A percentile compares a stretch with the other conserved stretches of the same genome.
Conservation (phyloP, 2,329 filamentous ascomycete genomes). For the Gliomastix tumulicola region DNA sequence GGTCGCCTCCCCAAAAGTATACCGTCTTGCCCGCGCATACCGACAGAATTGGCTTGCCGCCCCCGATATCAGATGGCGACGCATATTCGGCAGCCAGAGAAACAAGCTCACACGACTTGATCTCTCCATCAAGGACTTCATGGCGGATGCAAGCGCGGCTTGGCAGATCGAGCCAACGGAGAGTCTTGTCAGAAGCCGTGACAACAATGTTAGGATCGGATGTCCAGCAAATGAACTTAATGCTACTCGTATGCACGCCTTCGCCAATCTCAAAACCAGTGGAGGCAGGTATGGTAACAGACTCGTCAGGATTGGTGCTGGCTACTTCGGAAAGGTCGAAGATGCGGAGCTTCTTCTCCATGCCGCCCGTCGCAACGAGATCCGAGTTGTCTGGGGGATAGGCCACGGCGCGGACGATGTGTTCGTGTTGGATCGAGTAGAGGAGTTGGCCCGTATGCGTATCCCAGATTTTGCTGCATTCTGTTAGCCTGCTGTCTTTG, state of each 20-base stretch:
- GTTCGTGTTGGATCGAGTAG: constrained; percentile 81
- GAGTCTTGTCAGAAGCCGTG: constrained; percentile 84
- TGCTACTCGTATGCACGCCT: constrained; percentile 75
- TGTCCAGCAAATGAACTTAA: constrained; percentile 96
- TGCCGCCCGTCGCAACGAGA: constrained; percentile 88
- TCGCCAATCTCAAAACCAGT: constrained; percentile 80
- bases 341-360: constrained; percentile 93
- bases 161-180: constrained; percentile 91
- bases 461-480: constrained; percentile 83
- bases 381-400: constrained; percentile 76
- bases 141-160: constrained; percentile 69
- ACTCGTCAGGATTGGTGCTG: constrained; percentile 26
- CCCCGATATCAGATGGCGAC: constrained; percentile 55
- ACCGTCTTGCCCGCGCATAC: constrained; percentile 92
- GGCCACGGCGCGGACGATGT: constrained; percentile 90
- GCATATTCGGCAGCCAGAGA: constrained; percentile 53
- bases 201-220: constrained; percentile 81
- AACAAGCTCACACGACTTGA: constrained; percentile 89
- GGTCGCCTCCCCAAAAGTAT: constrained; percentile 79
- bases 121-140: constrained; percentile 72
- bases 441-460: constrained; percentile 88
- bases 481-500: constrained; percentile 16
- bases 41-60: constrained; percentile 67
- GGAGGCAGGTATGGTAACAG: constrained; percentile 48
- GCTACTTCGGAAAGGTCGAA: constrained; percentile 71